Evolutionary conservation across 148 eudicot genomes (phyloP), one percentile per base, ranked within the genome.

Genomic region (Cornus controversa): DNA sequence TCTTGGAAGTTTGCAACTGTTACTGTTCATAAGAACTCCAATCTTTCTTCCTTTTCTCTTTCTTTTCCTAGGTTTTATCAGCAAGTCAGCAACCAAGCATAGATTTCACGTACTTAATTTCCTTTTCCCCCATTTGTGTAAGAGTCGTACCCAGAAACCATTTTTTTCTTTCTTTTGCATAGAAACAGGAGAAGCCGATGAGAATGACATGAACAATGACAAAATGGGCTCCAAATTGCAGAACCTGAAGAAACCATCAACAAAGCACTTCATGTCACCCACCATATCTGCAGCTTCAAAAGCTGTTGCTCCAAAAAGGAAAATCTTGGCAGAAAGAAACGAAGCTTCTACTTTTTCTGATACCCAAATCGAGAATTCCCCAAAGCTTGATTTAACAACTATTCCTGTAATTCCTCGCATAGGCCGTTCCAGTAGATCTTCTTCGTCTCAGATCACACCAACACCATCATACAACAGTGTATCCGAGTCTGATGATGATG

Each of bases 241-340:
- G n/a, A 80, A 53, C 72, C 77, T 65, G 18, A 80, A 78, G 75
- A 79, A 80, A 54, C 62, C 74, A 50, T 60, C 58, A 57, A 68
- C 14, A 67, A 91, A 89, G 85, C 84, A 90, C 66, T 89, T 86
- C 83, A 91, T 91, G 96, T 73, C 89, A 58, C 85, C 95, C 36
- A 91, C 95, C n/a, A 75, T 83, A 58, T 87, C 86, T 79, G 83
- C 90, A 45, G 25, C 89, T 53, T 82, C 91, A 24, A 91, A 86
- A 78, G 83, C 75, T 62, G 66, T 73, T 15, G 29, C 69, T 62
- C 85, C 86, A 23, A 87, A 83, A 73, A 87, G 82, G 84, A 92
- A 85, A 82, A 74, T 92, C 62, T 74, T 92, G 68, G 74, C 79
- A 2, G 97, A 90, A 75, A 83, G 89, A 77, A 84, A 86, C n/a